Conservation (phyloP, 306 rosid genomes). For the Vigna unguiculata region DNA sequence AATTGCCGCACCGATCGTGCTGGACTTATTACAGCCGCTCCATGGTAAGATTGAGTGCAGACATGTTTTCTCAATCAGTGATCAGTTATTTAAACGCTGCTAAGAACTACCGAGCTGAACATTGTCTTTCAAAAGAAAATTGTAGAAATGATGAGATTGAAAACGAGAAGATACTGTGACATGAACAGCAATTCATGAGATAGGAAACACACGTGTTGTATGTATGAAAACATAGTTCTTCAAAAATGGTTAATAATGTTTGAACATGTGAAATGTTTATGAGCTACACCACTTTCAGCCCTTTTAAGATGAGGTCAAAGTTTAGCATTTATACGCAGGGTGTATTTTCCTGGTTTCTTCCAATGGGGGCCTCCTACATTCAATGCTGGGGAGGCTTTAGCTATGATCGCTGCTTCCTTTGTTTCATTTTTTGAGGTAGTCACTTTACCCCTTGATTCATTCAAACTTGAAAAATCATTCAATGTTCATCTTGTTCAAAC, state of each 20-base stretch:
- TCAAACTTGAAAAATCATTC: not conserved
- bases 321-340: constrained; percentile 56
- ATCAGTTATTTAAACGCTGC: constrained; percentile 6
- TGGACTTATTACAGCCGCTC: constrained; percentile 68
- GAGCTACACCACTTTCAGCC: no score
- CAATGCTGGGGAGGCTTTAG: constrained; percentile 75
- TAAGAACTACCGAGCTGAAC: not conserved
- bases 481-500: not conserved
- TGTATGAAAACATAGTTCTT: not conserved
- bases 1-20: constrained; percentile 90
- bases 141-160: not conserved
- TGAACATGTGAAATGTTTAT: not conserved
- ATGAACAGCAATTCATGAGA: constrained; percentile 5
- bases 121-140: not conserved
- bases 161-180: not conserved
- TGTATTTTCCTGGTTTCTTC: constrained; percentile 80
- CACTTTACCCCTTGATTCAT: not conserved
- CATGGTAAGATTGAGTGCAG: constrained; percentile 59
- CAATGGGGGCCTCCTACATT: constrained; percentile 94
- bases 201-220: not conserved
- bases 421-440: constrained; percentile 84
- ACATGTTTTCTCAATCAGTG: not conserved
- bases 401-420: constrained; percentile 86
- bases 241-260: not conserved
- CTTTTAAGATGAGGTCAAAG: not conserved